These are phyloP conservation scores for Daldinia vernicosa DNA, from an alignment of 495 filamentous ascomycete species.

Conservation along the genomic window DNA sequence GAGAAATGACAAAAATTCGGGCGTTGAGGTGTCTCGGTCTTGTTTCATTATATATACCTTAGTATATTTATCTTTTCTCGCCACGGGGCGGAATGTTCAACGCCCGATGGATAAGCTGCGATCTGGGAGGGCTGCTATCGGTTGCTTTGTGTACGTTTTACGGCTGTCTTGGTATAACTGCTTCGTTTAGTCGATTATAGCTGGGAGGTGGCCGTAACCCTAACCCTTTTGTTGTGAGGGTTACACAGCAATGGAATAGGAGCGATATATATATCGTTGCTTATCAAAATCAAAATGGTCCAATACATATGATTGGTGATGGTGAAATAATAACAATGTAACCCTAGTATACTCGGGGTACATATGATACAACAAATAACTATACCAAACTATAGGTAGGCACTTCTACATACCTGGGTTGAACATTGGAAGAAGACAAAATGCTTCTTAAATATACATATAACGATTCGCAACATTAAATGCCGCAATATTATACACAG, in stretches of 20 bases:
- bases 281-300: background rate
- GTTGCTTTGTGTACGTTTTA: background rate
- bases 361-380: background rate
- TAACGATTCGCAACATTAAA: too few species aligned
- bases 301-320: background rate
- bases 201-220: background rate
- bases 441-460: too few species aligned
- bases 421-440: too few species aligned
- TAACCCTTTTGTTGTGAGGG: background rate
- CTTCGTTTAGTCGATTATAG: background rate
- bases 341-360: background rate
- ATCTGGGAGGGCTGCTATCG: background rate
- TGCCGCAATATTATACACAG: too few species aligned
- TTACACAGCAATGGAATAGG: background rate
- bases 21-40: slow-evolving; percentile 14
- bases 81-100: background rate
- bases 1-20: slow-evolving; percentile 19
- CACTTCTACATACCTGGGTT: too few species aligned
- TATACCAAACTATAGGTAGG: too few species aligned
- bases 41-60: background rate
- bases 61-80: background rate
- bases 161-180: background rate
- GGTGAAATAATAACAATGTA: too few species aligned
- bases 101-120: background rate
- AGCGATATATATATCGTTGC: background rate